Evolutionary conservation across 176 grass and related monocot species (phyloP).

Genomic region (Olyra latifolia): DNA sequence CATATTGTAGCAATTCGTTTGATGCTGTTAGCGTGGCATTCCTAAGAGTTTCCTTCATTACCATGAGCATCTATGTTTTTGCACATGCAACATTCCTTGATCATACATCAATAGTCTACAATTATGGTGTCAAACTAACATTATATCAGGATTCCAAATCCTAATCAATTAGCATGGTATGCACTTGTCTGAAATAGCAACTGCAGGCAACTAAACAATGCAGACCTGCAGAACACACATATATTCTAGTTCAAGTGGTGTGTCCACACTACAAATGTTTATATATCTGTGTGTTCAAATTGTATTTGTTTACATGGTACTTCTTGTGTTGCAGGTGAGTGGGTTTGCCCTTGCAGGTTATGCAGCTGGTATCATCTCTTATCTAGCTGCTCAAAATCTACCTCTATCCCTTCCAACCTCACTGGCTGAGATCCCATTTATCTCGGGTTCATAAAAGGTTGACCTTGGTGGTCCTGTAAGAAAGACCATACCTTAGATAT

Average conservation of each 20-base stretch:
- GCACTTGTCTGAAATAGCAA: not conserved
- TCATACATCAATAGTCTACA: not conserved
- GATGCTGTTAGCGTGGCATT: not conserved
- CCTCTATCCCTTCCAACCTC: constrained; percentile 63
- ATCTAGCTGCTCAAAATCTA: constrained; percentile 64
- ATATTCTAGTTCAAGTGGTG: constrained; percentile 1
- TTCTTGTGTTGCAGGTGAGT: constrained; percentile 66
- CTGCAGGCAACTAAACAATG: not conserved
- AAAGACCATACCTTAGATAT: not conserved
- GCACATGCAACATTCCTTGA: not conserved
- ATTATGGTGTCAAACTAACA: not conserved
- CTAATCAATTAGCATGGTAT: not conserved
- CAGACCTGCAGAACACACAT: not conserved
- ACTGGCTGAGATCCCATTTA: constrained; percentile 69
- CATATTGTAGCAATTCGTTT: not conserved
- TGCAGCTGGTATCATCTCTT: constrained; percentile 76
- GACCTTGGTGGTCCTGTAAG: constrained; percentile 25
- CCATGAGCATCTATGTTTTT: not conserved
- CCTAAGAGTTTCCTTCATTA: not conserved
- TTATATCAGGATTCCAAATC: not conserved
- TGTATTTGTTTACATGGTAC: constrained; percentile 5
- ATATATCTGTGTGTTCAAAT: not conserved
- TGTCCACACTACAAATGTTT: not conserved
- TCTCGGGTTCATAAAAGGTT: constrained; percentile 55
- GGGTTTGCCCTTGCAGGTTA: constrained; percentile 97